These are phyloP conservation scores for Botryotinia globosa DNA, from an alignment of 2,329 filamentous ascomycete genomes.

Conservation along the genomic window DNA sequence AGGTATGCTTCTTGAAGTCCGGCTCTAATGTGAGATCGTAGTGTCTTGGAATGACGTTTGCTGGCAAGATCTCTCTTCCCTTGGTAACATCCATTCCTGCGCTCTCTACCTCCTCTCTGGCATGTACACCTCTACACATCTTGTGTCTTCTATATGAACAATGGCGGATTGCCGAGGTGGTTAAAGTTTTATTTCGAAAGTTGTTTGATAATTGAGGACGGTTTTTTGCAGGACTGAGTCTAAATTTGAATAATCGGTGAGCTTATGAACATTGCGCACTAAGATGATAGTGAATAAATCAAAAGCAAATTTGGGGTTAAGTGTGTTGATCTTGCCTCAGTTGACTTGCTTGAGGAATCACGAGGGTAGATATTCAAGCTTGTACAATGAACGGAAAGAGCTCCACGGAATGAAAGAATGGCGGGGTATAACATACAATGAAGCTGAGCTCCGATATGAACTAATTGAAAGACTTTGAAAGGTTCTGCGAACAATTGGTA, in stretches of 20 bases:
- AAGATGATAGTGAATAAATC: background rate
- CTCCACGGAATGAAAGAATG: slow-evolving; percentile 13
- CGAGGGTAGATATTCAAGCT: background rate
- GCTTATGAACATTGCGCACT: background rate
- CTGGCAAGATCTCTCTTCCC: slow-evolving; percentile 80
- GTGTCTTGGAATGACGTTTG: slow-evolving; percentile 87
- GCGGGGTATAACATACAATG: slow-evolving; percentile 20
- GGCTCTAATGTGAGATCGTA: slow-evolving; percentile 92
- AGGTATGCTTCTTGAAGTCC: slow-evolving; percentile 82
- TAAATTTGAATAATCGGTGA: slow-evolving; percentile 21
- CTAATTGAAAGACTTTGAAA: slow-evolving; percentile 17
- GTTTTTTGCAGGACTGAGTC: slow-evolving; percentile 27
- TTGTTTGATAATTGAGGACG: slow-evolving; percentile 29
- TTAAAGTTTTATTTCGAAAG: slow-evolving; percentile 26
- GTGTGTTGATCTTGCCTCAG: background rate
- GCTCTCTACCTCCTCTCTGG: slow-evolving; percentile 52
- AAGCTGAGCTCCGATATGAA: slow-evolving; percentile 16
- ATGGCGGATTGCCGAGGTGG: slow-evolving; percentile 46
- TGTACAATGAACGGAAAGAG: background rate
- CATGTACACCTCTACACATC: slow-evolving; percentile 64
- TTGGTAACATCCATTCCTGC: slow-evolving; percentile 58
- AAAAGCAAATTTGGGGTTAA: background rate
- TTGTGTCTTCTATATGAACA: slow-evolving; percentile 72
- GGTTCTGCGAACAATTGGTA: slow-evolving; percentile 22
- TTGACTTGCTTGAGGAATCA: slow-evolving; percentile 7